Conservation (phyloP, 108 stramenopile genomes). For the Fragilaria crotonensis region DNA sequence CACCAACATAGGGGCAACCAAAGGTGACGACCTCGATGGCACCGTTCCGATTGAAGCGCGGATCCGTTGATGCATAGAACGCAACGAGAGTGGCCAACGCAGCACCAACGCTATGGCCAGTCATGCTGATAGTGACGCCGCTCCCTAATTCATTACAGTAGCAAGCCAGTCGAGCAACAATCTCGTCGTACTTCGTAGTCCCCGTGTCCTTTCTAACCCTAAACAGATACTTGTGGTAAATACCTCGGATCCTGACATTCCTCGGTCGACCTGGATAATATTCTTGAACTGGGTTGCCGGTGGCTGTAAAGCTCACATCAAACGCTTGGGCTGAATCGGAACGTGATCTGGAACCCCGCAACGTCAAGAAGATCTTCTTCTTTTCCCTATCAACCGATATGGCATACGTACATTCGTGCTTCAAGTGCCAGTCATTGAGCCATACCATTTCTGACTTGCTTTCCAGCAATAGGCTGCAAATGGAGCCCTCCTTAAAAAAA, state of each 20-base stretch:
- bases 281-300: constrained; percentile 52
- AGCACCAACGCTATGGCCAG: constrained; percentile 61
- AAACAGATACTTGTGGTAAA: constrained; percentile 55
- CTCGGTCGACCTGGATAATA: constrained; percentile 29
- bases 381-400: constrained; percentile 47
- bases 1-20: constrained; percentile 52
- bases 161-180: constrained; percentile 42
- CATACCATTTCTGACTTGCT: constrained; percentile 55
- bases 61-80: constrained; percentile 60
- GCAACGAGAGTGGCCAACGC: constrained; percentile 46
- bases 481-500: constrained; percentile 48
- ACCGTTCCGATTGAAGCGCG: constrained; percentile 41
- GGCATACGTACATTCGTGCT: constrained; percentile 49
- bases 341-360: constrained; percentile 59
- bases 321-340: constrained; percentile 55
- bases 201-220: constrained; percentile 52
- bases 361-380: constrained; percentile 52
- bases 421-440: constrained; percentile 67
- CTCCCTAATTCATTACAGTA: constrained; percentile 45
- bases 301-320: constrained; percentile 24
- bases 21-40: constrained; percentile 53
- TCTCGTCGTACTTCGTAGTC: constrained; percentile 62
- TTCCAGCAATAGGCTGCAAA: constrained; percentile 45
- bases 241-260: constrained; percentile 32
- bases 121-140: constrained; percentile 43